Evolutionary conservation across 805 yeast species (phyloP), one percentile per base, ranked within the genome.

Genomic region (Kluyveromyces wickerhamii): DNA sequence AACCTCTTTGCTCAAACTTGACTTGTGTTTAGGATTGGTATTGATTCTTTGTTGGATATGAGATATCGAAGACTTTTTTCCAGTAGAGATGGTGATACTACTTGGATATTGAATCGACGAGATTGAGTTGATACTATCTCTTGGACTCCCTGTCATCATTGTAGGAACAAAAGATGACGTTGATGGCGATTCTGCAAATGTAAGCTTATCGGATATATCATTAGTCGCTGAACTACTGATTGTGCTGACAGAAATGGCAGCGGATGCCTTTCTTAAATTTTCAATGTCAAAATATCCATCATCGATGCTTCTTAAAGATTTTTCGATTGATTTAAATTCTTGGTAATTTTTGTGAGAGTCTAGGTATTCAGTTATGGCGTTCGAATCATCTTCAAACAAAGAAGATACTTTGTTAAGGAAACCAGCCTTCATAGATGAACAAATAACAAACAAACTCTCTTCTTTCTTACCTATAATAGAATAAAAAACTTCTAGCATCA

Each of bases 401-500:
- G 29, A 37, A 2, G 42, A 32, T 1, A 59, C 44, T 29, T 44
- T 49, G 5, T 34, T 37, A 2, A 49, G 43, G 30, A 60, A 57
- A 1, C 49, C 47, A 10, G 34, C 40, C 5, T 52, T 39, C 23
- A 63, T 27, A 2, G 53, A 34, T 21, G 50, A 48, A 35, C 54
- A 57, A 6, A 45, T 47, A 20, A 54, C 47, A 31, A 48, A 48
- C 21, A 66, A 31, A 14, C 66, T 64, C 7, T 69, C 68, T 48
- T 81, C 92, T 39, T 79, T 79, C 40, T 76, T 66, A 3, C 84
- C 83, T 38, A 82, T 68, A 9, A 80, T 69, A 3, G 84, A 80
- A 53, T 75, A 82, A 34, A 82, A 57, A 0, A 75, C 75, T 49
- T 83, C 92, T 32, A 74, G 60, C 32, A 81, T 72, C 48, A 81